A percentile compares a stretch with the other conserved stretches of the same genome.
These are phyloP conservation scores for Russula griseocarnosa DNA, from an alignment of 768 basidiomycete species.

Conservation along the genomic window DNA sequence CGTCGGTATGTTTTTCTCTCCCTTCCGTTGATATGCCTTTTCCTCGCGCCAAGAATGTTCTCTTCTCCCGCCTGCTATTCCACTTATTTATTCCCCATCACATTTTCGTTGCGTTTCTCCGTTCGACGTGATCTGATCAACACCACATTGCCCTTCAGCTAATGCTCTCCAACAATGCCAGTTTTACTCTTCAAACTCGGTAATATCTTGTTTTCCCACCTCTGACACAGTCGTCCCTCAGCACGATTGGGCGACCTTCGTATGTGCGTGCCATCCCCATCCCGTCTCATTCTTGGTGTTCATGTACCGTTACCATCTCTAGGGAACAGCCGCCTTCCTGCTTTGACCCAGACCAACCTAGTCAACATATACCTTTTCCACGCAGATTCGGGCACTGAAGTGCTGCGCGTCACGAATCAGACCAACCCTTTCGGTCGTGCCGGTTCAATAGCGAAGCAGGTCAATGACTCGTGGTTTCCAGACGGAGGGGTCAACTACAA, in stretches of 20 bases:
- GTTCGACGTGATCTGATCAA: slow-evolving; percentile 6
- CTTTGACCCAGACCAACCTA: slow-evolving; percentile 54
- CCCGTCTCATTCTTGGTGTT: slow-evolving; percentile 20
- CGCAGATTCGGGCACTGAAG: slow-evolving; percentile 55
- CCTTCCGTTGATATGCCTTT: not conserved
- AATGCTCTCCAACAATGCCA: slow-evolving; percentile 50
- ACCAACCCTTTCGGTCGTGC: slow-evolving; percentile 50
- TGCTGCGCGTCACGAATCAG: slow-evolving; percentile 44
- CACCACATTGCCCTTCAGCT: slow-evolving; percentile 28
- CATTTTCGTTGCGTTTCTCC: slow-evolving; percentile 1
- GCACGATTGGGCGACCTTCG: slow-evolving; percentile 68
- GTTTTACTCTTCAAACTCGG: slow-evolving; percentile 57
- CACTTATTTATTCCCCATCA: slow-evolving; percentile 1
- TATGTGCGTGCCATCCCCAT: slow-evolving; percentile 56
- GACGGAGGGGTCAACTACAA: slow-evolving; percentile 43
- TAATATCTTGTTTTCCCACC: slow-evolving; percentile 75
- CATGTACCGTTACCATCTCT: slow-evolving; percentile 28
- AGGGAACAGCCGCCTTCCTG: slow-evolving; percentile 76
- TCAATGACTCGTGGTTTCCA: slow-evolving; percentile 78
- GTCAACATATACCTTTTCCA: slow-evolving; percentile 79
- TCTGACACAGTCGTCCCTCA: slow-evolving; percentile 56
- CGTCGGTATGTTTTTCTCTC: slow-evolving; percentile 21
- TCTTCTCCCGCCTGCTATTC: slow-evolving; percentile 1
- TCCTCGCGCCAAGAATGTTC: slow-evolving; percentile 3
- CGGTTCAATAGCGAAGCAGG: slow-evolving; percentile 49